A percentile compares a stretch with the other conserved stretches of the same genome.
Conservation (phyloP, 495 filamentous ascomycete species). For the Penicillium riverlandense region DNA sequence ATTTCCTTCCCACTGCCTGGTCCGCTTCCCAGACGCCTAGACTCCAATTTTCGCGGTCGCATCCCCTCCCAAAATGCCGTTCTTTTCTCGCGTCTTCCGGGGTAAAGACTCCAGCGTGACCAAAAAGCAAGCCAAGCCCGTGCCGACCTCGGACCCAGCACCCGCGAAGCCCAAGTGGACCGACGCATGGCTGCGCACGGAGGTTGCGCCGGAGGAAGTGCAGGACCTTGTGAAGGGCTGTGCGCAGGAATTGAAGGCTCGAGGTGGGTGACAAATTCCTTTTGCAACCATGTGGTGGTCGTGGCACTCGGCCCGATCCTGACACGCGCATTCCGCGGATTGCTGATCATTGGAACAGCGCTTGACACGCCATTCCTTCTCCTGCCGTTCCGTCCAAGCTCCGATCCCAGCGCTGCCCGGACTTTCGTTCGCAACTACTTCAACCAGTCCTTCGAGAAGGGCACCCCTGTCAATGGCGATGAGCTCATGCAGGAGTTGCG, state of each 20-base stretch:
- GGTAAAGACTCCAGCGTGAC: constrained; percentile 56
- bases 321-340: constrained; percentile 19
- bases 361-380: constrained; percentile 89
- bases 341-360: constrained; percentile 48
- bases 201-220: constrained; percentile 84
- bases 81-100: constrained; percentile 69
- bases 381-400: constrained; percentile 89
- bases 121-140: constrained; percentile 51
- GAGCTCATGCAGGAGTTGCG: constrained; percentile 77
- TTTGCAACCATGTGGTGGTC: constrained; percentile 19
- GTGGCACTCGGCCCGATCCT: background rate
- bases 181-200: constrained; percentile 81
- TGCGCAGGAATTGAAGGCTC: constrained; percentile 84
- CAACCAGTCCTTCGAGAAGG: constrained; percentile 44
- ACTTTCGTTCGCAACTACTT: constrained; percentile 94
- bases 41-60: constrained; percentile 8
- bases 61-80: constrained; percentile 36
- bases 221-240: constrained; percentile 78
- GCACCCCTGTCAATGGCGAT: constrained; percentile 52
- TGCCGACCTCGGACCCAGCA: constrained; percentile 34
- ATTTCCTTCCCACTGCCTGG: background rate
- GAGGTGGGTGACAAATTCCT: constrained; percentile 57
- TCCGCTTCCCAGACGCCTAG: constrained; percentile 4
- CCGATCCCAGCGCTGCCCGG: constrained; percentile 83
- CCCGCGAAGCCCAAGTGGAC: constrained; percentile 73